Evolutionary conservation across 371 early-diverging fungal species (phyloP), one percentile per base, ranked within the genome.

Genomic region (Cokeromyces recurvatus): DNA sequence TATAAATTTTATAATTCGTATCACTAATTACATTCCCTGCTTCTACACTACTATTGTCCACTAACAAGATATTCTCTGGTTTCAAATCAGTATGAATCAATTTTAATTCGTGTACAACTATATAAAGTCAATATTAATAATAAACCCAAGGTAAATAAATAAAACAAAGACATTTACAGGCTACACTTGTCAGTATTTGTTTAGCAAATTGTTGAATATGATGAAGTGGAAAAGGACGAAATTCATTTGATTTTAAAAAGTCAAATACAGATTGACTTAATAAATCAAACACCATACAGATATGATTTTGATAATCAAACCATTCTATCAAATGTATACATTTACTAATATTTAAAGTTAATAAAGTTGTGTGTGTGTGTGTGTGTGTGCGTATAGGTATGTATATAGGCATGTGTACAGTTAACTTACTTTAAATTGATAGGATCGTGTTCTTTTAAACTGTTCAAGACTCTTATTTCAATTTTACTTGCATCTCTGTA

Each of bases 221-320:
- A 44, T 76, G 63, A 20, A 85, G 65, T 17, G 94, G 91, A 62
- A 96, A 94, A 8, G 94, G 90, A 6, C 78, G 66, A 61, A 94
- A 96, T 32, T 82, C 64, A 64, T 94, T 95, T 37, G 74, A 81
- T 66, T 97, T 95, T 38, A 97, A 64, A 66, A 90, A 97, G 59
- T 97, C 98, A 76, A 91, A 97, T 8, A 96, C 79, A 44, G 87
- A 86, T 20, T 85, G 85, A 6, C 87, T 84, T 12, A 94, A 70
- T 21, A 96, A 74, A 48, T 91, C 94, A 72, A 97, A 97, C 36
- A 95, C 94, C 94, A 97, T 94, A 69, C 98, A 97, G 2, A 91
- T 86, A 68, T 97, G 98, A 60, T 90, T 89, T 34, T 86, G 77
- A 65, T 82, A 84, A 52, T 92, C 91, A 64, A 96, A 94, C 46